Evolutionary conservation across 2,329 filamentous ascomycete genomes (phyloP), one percentile per base, ranked within the genome.

Genomic region (Fusarium albosuccineum): DNA sequence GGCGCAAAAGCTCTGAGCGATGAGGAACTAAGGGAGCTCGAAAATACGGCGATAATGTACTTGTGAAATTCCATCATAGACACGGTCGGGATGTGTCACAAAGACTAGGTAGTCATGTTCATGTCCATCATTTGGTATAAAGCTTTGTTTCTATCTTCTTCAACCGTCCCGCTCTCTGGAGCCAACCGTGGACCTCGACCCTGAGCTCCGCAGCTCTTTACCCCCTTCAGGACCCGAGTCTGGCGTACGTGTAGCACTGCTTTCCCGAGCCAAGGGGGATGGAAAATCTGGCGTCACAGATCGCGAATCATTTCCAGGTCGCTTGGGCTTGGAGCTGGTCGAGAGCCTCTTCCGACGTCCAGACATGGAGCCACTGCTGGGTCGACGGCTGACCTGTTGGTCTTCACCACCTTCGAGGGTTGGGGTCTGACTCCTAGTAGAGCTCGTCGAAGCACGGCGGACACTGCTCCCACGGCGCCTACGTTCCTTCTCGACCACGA

Each of bases 221-320:
- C 67, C 67, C 2, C 68, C 65, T 4, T 74, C 73, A 0, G 64
- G 49, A 6, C 66, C 64, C 5, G 58, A 57, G n/a, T 74, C 73
- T 16, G 65, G 60, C 10, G 71, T 70, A 16, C 64, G 54, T 4
- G 71, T 68, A 17, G 60, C 65, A 48, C 77, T 84, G 62, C 80
- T 84, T 67, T 85, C 85, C 52, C 78, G 80, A 7, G 84, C 82
- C 61, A 88, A 73, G 4, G 85, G 86, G 4, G 86, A 87, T 5
- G 85, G 79, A 16, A 81, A 80, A 41, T 88, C 86, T 1, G 86
- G 86, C 4, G 86, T 87, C 3, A 85, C 80, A 5, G 85, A 87
- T 51, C 86, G 77, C 5, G 82, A 83, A 46, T 87, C 85, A 5
- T 78, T 77, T 0, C 79, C 79, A 0, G 82, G 75, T 34, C 84